Conservation (phyloP, 768 basidiomycete species). For the Lenzites betulinus region DNA sequence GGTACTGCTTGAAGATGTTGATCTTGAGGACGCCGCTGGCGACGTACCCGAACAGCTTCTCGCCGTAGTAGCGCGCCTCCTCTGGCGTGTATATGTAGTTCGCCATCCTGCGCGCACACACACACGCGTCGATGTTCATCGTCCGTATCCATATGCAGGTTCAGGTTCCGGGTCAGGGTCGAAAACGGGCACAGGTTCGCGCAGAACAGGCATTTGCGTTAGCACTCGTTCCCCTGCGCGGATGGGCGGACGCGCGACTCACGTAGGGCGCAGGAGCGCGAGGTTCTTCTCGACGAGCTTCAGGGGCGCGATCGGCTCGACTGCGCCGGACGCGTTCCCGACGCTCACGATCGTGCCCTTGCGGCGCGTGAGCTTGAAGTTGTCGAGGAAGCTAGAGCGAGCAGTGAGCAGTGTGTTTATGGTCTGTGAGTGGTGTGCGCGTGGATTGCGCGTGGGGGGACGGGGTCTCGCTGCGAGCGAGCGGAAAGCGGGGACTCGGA, state of each 20-base stretch:
- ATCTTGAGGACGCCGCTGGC: constrained; percentile 60
- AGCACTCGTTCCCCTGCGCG: background rate
- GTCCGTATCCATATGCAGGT: no score
- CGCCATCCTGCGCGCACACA: constrained; percentile 49
- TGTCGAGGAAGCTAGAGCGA: constrained; percentile 63
- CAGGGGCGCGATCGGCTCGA: constrained; percentile 70
- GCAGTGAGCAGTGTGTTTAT: background rate
- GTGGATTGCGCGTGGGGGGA: no score
- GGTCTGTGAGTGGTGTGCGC: background rate
- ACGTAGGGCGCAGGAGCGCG: constrained; percentile 73
- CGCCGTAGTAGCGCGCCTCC: constrained; percentile 67
- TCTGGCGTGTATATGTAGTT: constrained; percentile 73
- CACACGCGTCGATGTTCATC: no score
- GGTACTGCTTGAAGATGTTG: constrained; percentile 72
- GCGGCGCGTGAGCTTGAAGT: constrained; percentile 76
- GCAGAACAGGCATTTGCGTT: background rate
- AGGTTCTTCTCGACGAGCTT: constrained; percentile 81
- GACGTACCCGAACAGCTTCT: constrained; percentile 61
- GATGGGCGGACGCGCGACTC: constrained; percentile 7
- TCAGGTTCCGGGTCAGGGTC: no score
- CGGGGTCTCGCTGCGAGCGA: no score
- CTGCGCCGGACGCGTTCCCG: constrained; percentile 87
- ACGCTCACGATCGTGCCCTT: constrained; percentile 88
- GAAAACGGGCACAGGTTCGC: background rate
- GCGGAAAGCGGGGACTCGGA: no score